Evolutionary conservation across 2,329 filamentous ascomycete genomes (phyloP).

Genomic region (Phymatotrichopsis omnivora): DNA sequence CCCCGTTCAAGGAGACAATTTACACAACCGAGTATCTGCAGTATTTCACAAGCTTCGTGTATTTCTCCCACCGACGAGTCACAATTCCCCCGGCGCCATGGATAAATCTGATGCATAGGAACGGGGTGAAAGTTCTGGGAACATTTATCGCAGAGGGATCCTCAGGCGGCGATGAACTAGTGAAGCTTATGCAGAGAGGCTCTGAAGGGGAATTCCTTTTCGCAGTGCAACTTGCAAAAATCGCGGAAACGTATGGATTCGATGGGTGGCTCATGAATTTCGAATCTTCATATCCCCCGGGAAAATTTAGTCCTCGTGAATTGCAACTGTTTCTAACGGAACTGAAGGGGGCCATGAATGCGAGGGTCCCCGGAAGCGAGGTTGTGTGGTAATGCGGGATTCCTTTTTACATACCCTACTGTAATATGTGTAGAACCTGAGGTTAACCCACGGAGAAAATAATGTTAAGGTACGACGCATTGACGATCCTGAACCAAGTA

Average conservation of each 20-base stretch:
- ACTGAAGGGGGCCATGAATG: constrained; percentile 33
- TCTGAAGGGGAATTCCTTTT: constrained; percentile 34
- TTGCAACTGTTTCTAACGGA: constrained; percentile 37
- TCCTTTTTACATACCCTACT: too few relatives aligned
- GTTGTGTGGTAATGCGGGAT: constrained; percentile 37
- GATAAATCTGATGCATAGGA: constrained; percentile 41
- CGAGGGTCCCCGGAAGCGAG: constrained; percentile 27
- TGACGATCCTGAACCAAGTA: constrained; percentile 38
- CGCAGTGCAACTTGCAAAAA: constrained; percentile 35
- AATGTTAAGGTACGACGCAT: constrained; percentile 42
- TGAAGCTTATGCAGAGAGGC: constrained; percentile 32
- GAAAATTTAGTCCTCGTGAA: constrained; percentile 32
- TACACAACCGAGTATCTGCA: constrained; percentile 41
- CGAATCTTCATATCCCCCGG: constrained; percentile 37
- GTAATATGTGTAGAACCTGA: too few relatives aligned
- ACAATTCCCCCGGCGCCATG: constrained; percentile 40
- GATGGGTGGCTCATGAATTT: constrained; percentile 43
- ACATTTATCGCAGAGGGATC: constrained; percentile 38
- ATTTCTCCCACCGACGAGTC: constrained; percentile 42
- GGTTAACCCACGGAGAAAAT: not conserved
- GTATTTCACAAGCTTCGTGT: constrained; percentile 39
- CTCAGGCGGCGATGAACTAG: constrained; percentile 21
- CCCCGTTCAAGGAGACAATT: constrained; percentile 31
- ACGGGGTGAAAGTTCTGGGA: constrained; percentile 39
- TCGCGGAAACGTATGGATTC: constrained; percentile 39